Conservation (phyloP, 169 alveolate genomes). For the Toxoplasma gondii region DNA sequence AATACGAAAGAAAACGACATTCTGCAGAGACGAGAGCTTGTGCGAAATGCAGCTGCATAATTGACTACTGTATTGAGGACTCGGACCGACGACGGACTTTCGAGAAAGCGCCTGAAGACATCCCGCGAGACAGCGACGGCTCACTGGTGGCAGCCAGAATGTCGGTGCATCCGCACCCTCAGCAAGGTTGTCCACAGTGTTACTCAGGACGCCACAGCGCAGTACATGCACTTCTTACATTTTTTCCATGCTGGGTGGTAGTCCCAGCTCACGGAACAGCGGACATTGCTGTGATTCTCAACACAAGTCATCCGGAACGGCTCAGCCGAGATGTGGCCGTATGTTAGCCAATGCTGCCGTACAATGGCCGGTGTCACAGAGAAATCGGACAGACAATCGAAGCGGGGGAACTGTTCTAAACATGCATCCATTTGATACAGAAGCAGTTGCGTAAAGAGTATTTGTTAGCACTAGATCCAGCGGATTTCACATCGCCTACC, state of each 20-base stretch:
- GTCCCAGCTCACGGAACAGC: conserved; percentile 5
- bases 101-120: too few relatives aligned
- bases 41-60: conserved; percentile 27
- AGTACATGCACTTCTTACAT: not conserved
- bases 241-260: not conserved
- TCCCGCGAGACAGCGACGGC: not conserved
- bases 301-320: not conserved
- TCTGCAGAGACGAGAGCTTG: not conserved
- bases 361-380: too few relatives aligned
- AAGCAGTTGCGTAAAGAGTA: too few relatives aligned
- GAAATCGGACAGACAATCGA: too few relatives aligned
- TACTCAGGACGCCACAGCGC: too few relatives aligned
- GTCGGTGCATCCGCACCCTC: too few relatives aligned
- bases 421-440: too few relatives aligned
- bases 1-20: too few relatives aligned
- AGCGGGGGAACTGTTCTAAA: not conserved
- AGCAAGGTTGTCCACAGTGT: too few relatives aligned
- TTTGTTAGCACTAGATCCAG: too few relatives aligned
- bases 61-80: not conserved
- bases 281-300: not conserved
- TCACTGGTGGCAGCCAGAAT: too few relatives aligned
- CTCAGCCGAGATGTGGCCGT: conserved; percentile 26
- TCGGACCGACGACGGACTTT: not conserved
- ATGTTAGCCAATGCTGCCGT: not conserved
- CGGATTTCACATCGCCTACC: too few relatives aligned